A percentile compares a stretch with the other conserved stretches of the same genome.
Conservation (phyloP, 2,329 filamentous ascomycete species). For the Leptoxyphium fumago region DNA sequence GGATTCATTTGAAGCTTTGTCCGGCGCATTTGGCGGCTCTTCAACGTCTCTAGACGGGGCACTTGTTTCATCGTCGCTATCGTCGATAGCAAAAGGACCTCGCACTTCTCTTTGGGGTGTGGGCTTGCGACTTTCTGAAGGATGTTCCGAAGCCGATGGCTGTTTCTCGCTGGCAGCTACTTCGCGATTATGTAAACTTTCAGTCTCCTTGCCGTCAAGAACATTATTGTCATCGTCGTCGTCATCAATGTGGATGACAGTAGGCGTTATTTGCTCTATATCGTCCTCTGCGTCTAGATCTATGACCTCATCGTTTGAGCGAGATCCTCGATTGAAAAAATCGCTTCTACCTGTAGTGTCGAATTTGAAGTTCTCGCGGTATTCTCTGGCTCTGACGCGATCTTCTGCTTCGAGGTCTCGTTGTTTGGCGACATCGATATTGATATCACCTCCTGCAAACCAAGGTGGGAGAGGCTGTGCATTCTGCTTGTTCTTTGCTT, state of each 20-base stretch:
- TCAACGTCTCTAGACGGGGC: conserved; percentile 1
- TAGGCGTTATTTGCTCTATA: conserved; percentile 16
- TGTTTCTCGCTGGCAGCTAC: background rate
- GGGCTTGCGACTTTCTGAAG: conserved; percentile 2
- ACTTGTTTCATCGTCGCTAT: conserved; percentile 3
- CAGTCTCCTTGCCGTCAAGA: background rate
- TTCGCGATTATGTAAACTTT: background rate
- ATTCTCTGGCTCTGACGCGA: conserved; percentile 44
- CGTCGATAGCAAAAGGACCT: conserved; percentile 5
- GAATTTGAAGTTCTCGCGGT: conserved; percentile 45
- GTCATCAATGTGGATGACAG: conserved; percentile 9
- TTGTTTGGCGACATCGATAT: conserved; percentile 42
- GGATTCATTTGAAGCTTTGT: background rate
- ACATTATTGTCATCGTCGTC: conserved; percentile 10
- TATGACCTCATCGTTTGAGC: conserved; percentile 23
- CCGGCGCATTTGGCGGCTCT: background rate
- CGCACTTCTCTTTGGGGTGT: background rate
- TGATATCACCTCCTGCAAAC: conserved; percentile 43
- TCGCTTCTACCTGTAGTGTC: conserved; percentile 28
- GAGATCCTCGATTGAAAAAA: background rate
- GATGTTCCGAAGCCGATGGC: background rate
- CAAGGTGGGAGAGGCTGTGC: conserved; percentile 59
- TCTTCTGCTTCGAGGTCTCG: conserved; percentile 24
- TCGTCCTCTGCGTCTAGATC: conserved; percentile 29
- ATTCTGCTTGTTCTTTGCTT: conserved; percentile 24